Evolutionary conservation across 78 protist genomes (phyloP).

Genomic region (Dictyostelium citrinum): DNA sequence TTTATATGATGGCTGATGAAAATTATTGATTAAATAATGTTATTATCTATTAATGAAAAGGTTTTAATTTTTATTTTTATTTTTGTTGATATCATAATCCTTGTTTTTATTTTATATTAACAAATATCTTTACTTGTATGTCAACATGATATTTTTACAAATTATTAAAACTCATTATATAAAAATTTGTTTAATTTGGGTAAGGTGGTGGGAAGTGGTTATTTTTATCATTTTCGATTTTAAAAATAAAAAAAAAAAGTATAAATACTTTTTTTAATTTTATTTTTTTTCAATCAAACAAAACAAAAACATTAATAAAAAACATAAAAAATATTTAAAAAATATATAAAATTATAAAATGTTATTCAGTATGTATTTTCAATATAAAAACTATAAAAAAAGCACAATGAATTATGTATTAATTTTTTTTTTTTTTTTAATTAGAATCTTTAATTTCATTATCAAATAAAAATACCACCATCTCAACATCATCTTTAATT

Average conservation of each 20-base stretch:
- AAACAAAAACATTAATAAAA: too few species aligned
- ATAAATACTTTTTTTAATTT: too few species aligned
- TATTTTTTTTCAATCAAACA: too few species aligned
- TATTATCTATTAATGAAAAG: too few species aligned
- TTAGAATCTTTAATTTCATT: background rate
- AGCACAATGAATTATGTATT: too few species aligned
- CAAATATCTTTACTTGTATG: background rate
- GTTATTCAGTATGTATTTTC: background rate
- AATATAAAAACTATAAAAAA: too few species aligned
- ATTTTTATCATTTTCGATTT: background rate
- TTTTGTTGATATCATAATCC: background rate
- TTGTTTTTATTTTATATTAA: background rate
- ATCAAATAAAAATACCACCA: background rate
- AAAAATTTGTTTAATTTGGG: background rate
- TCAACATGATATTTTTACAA: background rate
- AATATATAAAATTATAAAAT: background rate
- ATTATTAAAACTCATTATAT: background rate
- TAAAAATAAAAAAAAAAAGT: background rate
- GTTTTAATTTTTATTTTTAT: background rate
- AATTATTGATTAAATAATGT: too few species aligned
- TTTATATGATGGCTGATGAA: too few species aligned
- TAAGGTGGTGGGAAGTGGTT: background rate
- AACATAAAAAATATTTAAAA: too few species aligned
- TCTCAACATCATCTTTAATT: too few species aligned
- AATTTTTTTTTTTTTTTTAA: too few species aligned